Conservation (phyloP, 345 rosid genomes). For the Camelina neglecta region DNA sequence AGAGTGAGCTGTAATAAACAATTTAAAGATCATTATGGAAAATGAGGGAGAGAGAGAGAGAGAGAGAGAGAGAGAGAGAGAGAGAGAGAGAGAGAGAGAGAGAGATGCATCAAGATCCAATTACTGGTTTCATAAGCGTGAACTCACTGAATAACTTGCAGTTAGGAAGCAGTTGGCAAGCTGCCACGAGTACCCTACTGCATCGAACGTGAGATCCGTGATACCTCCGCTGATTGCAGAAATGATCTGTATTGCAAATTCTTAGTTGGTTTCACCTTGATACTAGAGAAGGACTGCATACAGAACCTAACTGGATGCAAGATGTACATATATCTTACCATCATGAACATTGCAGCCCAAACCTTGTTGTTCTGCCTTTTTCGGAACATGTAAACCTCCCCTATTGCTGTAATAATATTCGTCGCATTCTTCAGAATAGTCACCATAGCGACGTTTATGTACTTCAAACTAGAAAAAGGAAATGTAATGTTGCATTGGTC, state of each 20-base stretch:
- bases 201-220: conserved; percentile 84
- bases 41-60: background rate
- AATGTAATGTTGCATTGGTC: conserved; percentile 20
- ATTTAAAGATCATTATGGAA: background rate
- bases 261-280: conserved; percentile 24
- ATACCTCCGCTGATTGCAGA: conserved; percentile 85
- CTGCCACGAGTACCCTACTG: conserved; percentile 85
- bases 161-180: conserved; percentile 76
- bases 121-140: conserved; percentile 17
- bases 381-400: conserved; percentile 81
- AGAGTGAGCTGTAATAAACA: conserved; percentile 67
- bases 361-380: conserved; percentile 90
- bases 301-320: conserved; percentile 5
- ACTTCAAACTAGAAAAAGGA: conserved; percentile 76
- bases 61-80: background rate
- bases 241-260: conserved; percentile 61
- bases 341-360: conserved; percentile 92
- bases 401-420: conserved; percentile 86
- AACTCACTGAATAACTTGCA: conserved; percentile 84
- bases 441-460: conserved; percentile 95
- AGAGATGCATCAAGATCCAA: conserved; percentile 15
- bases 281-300: conserved; percentile 1
- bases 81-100: background rate
- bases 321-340: conserved; percentile 52
- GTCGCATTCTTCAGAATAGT: conserved; percentile 94